Base-by-base conservation (phyloP, 2,329 filamentous ascomycete genomes). In the Pseudocercospora ulei region DNA sequence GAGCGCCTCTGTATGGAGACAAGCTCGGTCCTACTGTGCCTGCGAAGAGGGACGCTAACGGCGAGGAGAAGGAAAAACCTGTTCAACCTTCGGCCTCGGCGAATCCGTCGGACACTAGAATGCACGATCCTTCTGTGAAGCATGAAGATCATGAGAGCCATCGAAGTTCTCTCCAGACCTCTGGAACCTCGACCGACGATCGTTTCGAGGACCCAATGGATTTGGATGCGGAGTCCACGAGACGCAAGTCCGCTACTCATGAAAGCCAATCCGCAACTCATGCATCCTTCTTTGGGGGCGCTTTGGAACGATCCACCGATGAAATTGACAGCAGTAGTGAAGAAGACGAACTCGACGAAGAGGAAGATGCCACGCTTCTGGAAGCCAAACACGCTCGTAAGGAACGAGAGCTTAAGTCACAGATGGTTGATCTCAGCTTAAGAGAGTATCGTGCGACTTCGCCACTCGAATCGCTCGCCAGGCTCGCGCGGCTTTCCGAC, bases 311-410 rank as follows among this genome's bases (percentile, higher is more conserved):
- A 16, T 45, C 45, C 9, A 48, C 54, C 30, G 54, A 57, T 20
- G 41, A 46, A 4, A 39, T 53, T 8, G 45, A 41, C 5, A 53
- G 51, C 4, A 65, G 64, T 35, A 67, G 65, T 13, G 60, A 62
- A 26, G 66, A 70, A 12, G 66, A 69, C 35, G 65, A 65, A 33
- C 56, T 67, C 36, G 65, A 68, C 45, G 55, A 66, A 7, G 65
- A 69, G 41, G 65, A 69, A 45, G 65, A 68, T 37, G 62, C 65
- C 36, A 64, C 64, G 5, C 59, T 66, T 19, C 62, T 62, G 12
- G 64, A 68, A 50, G 63, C 62, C 3, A 68, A 65, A 33, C 69
- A 66, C 44, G 65, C 66, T 27, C 56, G 62, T 6, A 61, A 66
- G 41, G 67, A 66, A 47, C 55, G 65, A 7, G 56, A 59, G 33